Evolutionary conservation across 2,329 filamentous ascomycete species (phyloP).

Genomic region (Epichloe bromicola): DNA sequence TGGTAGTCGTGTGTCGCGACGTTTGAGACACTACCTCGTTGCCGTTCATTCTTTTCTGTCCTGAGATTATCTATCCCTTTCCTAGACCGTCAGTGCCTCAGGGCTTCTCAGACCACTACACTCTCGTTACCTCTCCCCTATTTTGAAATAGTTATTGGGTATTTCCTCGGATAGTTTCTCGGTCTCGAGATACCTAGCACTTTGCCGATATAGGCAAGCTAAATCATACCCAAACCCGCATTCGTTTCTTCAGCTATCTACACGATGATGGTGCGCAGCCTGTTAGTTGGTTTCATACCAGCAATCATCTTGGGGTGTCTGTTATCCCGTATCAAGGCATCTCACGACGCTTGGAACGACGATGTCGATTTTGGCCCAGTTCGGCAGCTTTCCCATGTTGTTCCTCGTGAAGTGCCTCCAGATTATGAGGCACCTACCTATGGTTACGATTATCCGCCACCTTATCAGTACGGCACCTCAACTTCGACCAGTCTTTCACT

Average conservation of each 20-base stretch:
- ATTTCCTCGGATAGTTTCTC: not conserved
- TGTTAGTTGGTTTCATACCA: not conserved
- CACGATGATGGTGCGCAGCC: slow-evolving; percentile 1
- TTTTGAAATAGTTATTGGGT: slow-evolving; percentile 3
- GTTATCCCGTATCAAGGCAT: slow-evolving; percentile 5
- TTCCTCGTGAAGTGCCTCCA: slow-evolving; percentile 4
- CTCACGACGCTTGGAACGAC: not conserved
- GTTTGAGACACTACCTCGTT: slow-evolving; percentile 1
- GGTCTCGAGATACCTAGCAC: not conserved
- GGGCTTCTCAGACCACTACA: not conserved
- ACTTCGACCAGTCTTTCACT: not conserved
- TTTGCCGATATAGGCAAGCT: not conserved
- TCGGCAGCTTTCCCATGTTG: not conserved
- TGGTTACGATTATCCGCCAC: slow-evolving; percentile 9
- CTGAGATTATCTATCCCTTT: slow-evolving; percentile 4
- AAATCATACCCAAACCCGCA: not conserved
- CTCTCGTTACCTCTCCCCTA: not conserved
- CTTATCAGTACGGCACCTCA: slow-evolving; percentile 10
- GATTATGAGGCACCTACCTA: slow-evolving; percentile 10
- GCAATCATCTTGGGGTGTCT: not conserved
- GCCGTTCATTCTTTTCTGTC: slow-evolving; percentile 4
- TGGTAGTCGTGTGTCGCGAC: not conserved
- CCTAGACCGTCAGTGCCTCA: not conserved
- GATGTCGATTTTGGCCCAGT: not conserved
- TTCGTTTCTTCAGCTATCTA: not conserved